Base-by-base conservation (phyloP, 106 monocot species). In the Phalaenopsis aphrodite region DNA sequence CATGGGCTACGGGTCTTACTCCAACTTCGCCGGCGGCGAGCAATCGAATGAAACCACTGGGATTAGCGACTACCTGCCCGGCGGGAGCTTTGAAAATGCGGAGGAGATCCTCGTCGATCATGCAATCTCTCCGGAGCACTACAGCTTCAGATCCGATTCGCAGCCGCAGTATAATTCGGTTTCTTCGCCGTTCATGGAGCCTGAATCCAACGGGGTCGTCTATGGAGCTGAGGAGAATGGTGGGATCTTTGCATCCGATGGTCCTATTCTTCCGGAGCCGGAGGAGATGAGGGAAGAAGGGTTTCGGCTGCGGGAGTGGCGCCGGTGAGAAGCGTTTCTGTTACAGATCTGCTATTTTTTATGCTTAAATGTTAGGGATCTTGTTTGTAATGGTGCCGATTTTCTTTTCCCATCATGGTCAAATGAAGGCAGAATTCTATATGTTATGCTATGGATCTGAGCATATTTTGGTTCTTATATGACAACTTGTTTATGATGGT, bases 1-100 rank as follows among this genome's bases (percentile, higher is more conserved):
- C 76, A 30, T 84, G 30, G 88, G 85, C 4, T 84, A 88, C 83
- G 86, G 86, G 39, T 90, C 90, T 49, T 77, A 78, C 69, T 81
- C 81, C 64, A 43, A 74, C 36, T 76, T 79, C 78, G 45, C 78
- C 81, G 80, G 80, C 23, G 84, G 81, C 39, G 87, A 87, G 21
- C 67, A 77, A 16, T 24, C 78, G 48, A 84, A 84, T 74, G 81
- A 65, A 18, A 38, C 80, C 61, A 23, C 6, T 12, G 76, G 9
- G 46, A 42, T 36, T 0, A n/a, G 23, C 49, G 76, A 52, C 10
- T 76, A 76, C 49, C 24, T 76, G 3, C 76, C 41, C 1, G 76
- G 49, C 16, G 76, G 49, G 21, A 49, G 76, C 48, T 76, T 76
- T 42, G 76, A 49, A 5, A 49, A 76, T 76, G 23, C 30, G 76